These are phyloP conservation scores for Parachlorella kessleri DNA, from an alignment of 139 green algal species.

Conservation along the genomic window DNA sequence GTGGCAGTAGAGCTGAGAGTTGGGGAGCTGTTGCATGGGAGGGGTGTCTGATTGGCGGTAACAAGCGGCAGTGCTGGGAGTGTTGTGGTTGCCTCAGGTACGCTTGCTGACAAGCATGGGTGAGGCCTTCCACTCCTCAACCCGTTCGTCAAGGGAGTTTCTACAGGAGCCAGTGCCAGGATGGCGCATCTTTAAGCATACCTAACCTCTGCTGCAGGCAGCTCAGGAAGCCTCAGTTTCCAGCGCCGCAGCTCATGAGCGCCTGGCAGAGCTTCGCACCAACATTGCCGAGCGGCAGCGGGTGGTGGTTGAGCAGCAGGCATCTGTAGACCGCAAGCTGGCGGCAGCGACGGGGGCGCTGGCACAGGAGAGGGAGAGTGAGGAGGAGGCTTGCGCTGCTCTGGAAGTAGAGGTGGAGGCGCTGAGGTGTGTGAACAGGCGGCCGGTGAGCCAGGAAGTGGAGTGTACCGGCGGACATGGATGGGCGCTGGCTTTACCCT, in stretches of 20 bases:
- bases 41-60: not conserved
- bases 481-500: not conserved
- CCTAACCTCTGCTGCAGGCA: not conserved
- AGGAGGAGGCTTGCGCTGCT: not conserved
- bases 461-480: not conserved
- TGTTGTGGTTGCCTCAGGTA: too few relatives aligned
- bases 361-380: slow-evolving; percentile 1
- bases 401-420: slow-evolving; percentile 39
- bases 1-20: not conserved
- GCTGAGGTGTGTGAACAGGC: slow-evolving; percentile 9
- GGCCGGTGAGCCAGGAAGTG: not conserved
- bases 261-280: not conserved
- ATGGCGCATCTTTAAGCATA: too few relatives aligned
- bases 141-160: not conserved
- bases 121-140: not conserved
- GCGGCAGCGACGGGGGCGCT: not conserved
- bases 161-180: not conserved
- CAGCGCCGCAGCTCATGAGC: not conserved
- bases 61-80: too few relatives aligned
- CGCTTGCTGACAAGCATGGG: too few relatives aligned
- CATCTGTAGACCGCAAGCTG: too few relatives aligned
- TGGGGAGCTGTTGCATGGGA: not conserved
- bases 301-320: not conserved
- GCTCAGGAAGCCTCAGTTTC: not conserved
- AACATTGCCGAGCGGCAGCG: not conserved